phyloP scores from a whole-genome alignment of 331 rosid genomes.

The Cucumis variabilis region DNA sequence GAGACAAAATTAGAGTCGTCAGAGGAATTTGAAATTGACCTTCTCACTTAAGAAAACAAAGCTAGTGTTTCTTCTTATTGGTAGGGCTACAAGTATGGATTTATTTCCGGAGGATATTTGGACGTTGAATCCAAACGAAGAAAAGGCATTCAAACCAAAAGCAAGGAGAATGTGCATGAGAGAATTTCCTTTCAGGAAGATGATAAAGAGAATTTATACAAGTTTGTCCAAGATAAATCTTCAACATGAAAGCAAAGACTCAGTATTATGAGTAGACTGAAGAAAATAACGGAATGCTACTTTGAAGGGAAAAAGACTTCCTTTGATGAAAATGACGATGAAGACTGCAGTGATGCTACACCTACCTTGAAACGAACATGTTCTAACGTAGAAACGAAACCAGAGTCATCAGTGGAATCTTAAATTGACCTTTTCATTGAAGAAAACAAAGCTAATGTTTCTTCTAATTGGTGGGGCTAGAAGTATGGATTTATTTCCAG shows the following conservation, averaged over 20 bases:
- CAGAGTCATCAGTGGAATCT: too few relatives aligned
- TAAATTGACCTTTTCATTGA: too few relatives aligned
- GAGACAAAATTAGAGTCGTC: slow-evolving; percentile 48
- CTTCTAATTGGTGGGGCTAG: too few relatives aligned
- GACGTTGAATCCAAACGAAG: slow-evolving; percentile 80
- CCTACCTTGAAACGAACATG: slow-evolving; percentile 44
- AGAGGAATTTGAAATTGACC: slow-evolving; percentile 47
- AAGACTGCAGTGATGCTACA: slow-evolving; percentile 58
- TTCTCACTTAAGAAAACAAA: slow-evolving; percentile 49
- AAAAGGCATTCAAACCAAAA: slow-evolving; percentile 38
- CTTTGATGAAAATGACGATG: slow-evolving; percentile 69
- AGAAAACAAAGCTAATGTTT: too few relatives aligned
- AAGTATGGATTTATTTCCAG: too few relatives aligned
- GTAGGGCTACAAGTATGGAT: slow-evolving; percentile 93
- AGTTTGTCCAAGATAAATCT: slow-evolving; percentile 88
- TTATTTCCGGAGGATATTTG: slow-evolving; percentile 83
- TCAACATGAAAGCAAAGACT: slow-evolving; percentile 97
- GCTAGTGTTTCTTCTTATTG: slow-evolving; percentile 61
- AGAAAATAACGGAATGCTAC: slow-evolving; percentile 90
- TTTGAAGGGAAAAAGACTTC: slow-evolving; percentile 94
- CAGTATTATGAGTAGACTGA: slow-evolving; percentile 79
- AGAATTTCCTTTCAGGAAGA: slow-evolving; percentile 83
- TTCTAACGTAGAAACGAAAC: too few relatives aligned
- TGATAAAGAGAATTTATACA: slow-evolving; percentile 94
- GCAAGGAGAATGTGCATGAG: slow-evolving; percentile 42